Base-by-base conservation (phyloP, 306 rosid species). In the Clitoria ternatea region DNA sequence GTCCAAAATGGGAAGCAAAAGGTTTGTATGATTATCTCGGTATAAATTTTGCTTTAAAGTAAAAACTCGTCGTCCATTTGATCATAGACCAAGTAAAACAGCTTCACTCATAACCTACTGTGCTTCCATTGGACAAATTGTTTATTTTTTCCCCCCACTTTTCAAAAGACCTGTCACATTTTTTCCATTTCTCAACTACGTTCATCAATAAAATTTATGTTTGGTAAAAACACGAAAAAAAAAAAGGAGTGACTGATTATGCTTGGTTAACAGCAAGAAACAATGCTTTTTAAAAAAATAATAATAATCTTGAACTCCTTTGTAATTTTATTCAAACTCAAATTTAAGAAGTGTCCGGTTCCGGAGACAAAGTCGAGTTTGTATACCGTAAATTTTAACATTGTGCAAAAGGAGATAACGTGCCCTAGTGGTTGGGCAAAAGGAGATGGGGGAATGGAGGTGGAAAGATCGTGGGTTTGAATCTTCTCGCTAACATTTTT, bases 121-220 rank as follows among this genome's bases (percentile, higher is more conserved):
- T 24, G 19, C 6, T 24, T 20, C 37, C 56, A 26, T 19, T 13
- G 43, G 61, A 60, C 56, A 42, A 42, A 19, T 5, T 53, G 24
- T 70, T 22, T 26, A 15, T n/a, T 22, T 19, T 26, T 9, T 24
- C 0, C 6, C 0, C 3, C 2, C 40, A 23, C 1, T 27, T 19
- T 29, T 35, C 4, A 4, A 17, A 27, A 4, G 2, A 56, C 0
- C 52, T 11, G 59, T 20, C 81, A 81, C 72, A 20, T 15, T 65
- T 22, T 42, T 65, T 1, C 62, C 67, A 50, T 66, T 66, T 71
- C 72, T 61, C 78, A 76, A 76, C 85, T 20, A 71, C 72, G 39
- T 7, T 65, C 45, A 13, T 35, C 61, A 57, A 23, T 67, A 57
- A 67, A 61, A 45, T 7, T 29, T 40, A 23, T 53, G 37, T 3